A percentile compares a stretch with the other conserved stretches of the same genome.
These are phyloP conservation scores for Amphibolis antarctica DNA, from an alignment of 106 monocot genomes.

Conservation along the genomic window DNA sequence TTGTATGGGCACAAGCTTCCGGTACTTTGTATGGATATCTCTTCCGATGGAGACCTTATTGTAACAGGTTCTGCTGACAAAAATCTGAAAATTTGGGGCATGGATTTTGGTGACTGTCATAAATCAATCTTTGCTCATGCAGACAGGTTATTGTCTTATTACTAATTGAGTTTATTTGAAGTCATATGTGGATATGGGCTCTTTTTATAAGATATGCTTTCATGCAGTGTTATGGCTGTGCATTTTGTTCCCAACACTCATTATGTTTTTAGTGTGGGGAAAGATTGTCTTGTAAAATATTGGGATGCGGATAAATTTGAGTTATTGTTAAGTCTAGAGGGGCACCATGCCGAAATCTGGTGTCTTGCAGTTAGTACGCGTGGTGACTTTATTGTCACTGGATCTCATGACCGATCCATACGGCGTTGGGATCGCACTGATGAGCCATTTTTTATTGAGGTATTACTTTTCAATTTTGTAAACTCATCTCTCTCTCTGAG, in stretches of 20 bases:
- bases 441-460: conserved; percentile 86
- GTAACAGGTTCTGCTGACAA: conserved; percentile 95
- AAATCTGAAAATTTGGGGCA: conserved; percentile 95
- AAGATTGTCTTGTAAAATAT: conserved; percentile 85
- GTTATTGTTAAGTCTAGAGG: conserved; percentile 74
- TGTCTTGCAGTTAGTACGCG: conserved; percentile 73
- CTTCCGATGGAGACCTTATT: conserved; percentile 88
- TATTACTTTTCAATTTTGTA: conserved; percentile 14
- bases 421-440: conserved; percentile 95
- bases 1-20: conserved; percentile 91
- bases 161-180: neutral
- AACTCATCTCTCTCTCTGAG: neutral
- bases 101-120: conserved; percentile 96
- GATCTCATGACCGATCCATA: conserved; percentile 94
- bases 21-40: conserved; percentile 94
- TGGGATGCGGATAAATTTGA: conserved; percentile 99
- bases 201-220: neutral
- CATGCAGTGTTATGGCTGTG: conserved; percentile 81
- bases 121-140: conserved; percentile 90
- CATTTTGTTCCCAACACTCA: conserved; percentile 87
- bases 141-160: conserved; percentile 46
- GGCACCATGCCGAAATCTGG: conserved; percentile 94
- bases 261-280: conserved; percentile 90
- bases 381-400: conserved; percentile 87
- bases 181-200: neutral